Evolutionary conservation across 805 yeast species (phyloP).

Genomic region (Isabelozyma gotoi): DNA sequence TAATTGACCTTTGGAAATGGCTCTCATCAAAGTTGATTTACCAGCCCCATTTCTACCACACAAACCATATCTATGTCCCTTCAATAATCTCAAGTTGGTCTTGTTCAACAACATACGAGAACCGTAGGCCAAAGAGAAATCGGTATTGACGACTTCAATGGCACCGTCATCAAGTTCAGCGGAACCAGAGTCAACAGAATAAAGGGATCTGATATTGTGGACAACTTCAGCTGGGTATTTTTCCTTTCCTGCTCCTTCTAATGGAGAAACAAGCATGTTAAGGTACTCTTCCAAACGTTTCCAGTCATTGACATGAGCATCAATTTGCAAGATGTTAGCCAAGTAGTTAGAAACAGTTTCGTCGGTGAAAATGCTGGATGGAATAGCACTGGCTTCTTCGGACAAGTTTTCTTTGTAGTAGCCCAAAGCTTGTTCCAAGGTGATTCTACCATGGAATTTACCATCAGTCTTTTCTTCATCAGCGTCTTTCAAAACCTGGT

Average conservation of each 20-base stretch:
- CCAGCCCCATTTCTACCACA: conserved; percentile 99
- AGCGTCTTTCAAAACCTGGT: conserved; percentile 78
- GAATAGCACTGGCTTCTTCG: conserved; percentile 11
- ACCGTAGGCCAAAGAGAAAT: conserved; percentile 95
- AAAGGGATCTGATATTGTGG: conserved; percentile 50
- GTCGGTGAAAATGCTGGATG: conserved; percentile 20
- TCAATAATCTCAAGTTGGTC: conserved; percentile 79
- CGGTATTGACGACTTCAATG: conserved; percentile 87
- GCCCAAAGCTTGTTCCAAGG: conserved; percentile 50
- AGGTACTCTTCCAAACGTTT: conserved; percentile 55
- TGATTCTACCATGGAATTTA: conserved; percentile 73
- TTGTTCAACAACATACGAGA: conserved; percentile 95
- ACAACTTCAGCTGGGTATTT: conserved; percentile 46
- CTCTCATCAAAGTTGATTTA: conserved; percentile 94
- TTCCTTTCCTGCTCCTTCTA: conserved; percentile 29
- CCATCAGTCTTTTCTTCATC: conserved; percentile 67
- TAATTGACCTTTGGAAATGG: conserved; percentile 93
- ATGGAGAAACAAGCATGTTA: conserved; percentile 26
- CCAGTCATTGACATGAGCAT: conserved; percentile 48
- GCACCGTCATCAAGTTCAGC: conserved; percentile 74
- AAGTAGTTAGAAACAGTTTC: conserved; percentile 48
- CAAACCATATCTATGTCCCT: conserved; percentile 96
- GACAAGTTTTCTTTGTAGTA: conserved; percentile 31
- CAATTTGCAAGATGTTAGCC: conserved; percentile 35
- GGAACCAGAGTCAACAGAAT: conserved; percentile 44